Conservation (phyloP, 202 grass and related monocot genomes). For the Saccharum hybrid region DNA sequence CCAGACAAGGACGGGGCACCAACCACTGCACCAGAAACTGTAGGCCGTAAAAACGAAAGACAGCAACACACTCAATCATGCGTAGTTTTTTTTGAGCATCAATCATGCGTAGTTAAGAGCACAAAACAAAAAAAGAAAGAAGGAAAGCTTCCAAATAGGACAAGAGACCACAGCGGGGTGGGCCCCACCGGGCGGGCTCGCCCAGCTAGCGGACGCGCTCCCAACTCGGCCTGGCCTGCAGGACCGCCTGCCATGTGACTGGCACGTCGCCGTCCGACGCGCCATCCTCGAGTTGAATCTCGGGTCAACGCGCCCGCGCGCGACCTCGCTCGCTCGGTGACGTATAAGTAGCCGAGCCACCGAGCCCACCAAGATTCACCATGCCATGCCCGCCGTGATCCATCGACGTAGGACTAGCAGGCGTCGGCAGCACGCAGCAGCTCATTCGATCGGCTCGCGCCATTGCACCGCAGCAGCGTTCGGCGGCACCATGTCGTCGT, state of each 20-base stretch:
- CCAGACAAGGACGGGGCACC: neutral
- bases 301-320: conserved; percentile 42
- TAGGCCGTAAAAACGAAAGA: neutral
- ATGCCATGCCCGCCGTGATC: neutral
- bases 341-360: conserved; percentile 40
- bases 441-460: neutral
- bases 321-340: neutral
- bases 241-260: conserved; percentile 28
- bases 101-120: conserved; percentile 22
- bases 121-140: neutral
- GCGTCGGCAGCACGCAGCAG: neutral
- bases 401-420: neutral
- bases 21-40: neutral
- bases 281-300: conserved; percentile 42
- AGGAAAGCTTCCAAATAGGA: neutral
- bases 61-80: neutral
- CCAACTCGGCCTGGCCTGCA: neutral
- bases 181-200: neutral
- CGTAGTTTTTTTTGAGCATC: neutral
- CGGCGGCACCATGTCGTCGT: neutral
- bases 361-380: conserved; percentile 11
- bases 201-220: conserved; percentile 26
- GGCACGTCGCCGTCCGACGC: conserved; percentile 48
- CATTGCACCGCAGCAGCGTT: neutral
- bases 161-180: neutral